These are phyloP conservation scores for Gossypium ekmanianum DNA, from an alignment of 345 rosid species.

Conservation along the genomic window DNA sequence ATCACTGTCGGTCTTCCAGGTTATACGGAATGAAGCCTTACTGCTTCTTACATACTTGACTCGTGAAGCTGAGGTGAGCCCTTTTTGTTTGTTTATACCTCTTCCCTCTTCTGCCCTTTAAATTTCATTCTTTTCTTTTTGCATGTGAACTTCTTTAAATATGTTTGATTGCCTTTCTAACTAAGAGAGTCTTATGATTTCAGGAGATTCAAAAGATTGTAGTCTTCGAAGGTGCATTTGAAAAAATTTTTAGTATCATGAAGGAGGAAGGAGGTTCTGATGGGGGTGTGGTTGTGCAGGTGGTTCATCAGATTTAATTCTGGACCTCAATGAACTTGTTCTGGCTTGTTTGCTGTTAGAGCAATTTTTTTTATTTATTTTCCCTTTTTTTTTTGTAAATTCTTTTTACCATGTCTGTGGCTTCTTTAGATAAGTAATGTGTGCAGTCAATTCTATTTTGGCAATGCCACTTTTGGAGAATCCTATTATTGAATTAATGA, in stretches of 20 bases:
- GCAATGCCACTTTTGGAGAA: slow-evolving; percentile 1
- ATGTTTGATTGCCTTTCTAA: slow-evolving; percentile 17
- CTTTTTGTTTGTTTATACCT: slow-evolving; percentile 18
- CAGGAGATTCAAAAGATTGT: slow-evolving; percentile 98
- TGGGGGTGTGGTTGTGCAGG: slow-evolving; percentile 99
- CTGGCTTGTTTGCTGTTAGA: neutral
- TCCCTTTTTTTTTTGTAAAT: neutral
- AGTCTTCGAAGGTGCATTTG: slow-evolving; percentile 97
- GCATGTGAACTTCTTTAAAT: neutral
- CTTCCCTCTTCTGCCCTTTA: neutral
- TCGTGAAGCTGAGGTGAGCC: slow-evolving; percentile 88
- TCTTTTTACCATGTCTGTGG: neutral
- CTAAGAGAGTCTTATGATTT: slow-evolving; percentile 21
- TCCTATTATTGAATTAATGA: slow-evolving; percentile 13
- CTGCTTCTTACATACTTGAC: slow-evolving; percentile 91
- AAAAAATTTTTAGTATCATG: slow-evolving; percentile 87
- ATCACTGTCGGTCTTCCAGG: slow-evolving; percentile 47
- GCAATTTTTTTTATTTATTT: neutral
- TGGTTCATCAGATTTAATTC: slow-evolving; percentile 23
- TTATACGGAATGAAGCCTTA: slow-evolving; percentile 90
- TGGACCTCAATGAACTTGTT: slow-evolving; percentile 6
- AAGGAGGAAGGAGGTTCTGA: slow-evolving; percentile 97
- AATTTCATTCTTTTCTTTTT: neutral
- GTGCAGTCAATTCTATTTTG: neutral
- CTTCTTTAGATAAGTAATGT: slow-evolving; percentile 2